Percentiles rank a stretch among this genome's conserved stretches.
These are phyloP conservation scores for Phoma sp. DNA, from an alignment of 2,329 filamentous ascomycete genomes.

Conservation along the genomic window DNA sequence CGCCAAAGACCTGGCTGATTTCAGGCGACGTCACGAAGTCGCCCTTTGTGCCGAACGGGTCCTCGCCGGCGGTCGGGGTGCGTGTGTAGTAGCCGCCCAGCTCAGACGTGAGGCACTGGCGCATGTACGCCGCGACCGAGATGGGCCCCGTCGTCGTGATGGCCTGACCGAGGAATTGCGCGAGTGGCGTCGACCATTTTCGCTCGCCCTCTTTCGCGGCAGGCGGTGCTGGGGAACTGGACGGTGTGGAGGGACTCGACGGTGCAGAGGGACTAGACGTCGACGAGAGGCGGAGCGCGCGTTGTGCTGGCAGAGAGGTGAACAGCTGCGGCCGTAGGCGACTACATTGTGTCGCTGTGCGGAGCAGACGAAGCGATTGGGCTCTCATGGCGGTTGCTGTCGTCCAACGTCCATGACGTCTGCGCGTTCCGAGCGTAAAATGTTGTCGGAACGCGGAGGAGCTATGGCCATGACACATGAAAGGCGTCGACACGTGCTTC, in stretches of 20 bases:
- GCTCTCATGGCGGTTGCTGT: conserved; percentile 39
- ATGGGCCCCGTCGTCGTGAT: conserved; percentile 90
- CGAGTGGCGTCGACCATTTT: conserved; percentile 90
- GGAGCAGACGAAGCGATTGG: conserved; percentile 34
- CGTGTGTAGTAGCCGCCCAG: conserved; percentile 93
- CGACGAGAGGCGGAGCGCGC: conserved; percentile 48
- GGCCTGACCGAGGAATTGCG: conserved; percentile 83
- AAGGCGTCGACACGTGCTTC: conserved; percentile 14
- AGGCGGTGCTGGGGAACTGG: conserved; percentile 21
- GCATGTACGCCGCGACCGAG: conserved; percentile 94
- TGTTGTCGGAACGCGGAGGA: conserved; percentile 39
- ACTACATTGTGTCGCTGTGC: conserved; percentile 29
- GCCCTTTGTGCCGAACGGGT: conserved; percentile 90
- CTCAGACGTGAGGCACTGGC: conserved; percentile 93
- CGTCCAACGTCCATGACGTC: conserved; percentile 44
- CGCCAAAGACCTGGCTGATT: conserved; percentile 96
- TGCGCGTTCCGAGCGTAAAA: conserved; percentile 29
- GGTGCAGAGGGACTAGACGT: conserved; percentile 14
- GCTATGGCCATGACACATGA: conserved; percentile 40
- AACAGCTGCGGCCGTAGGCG: conserved; percentile 15
- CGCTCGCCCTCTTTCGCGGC: conserved; percentile 42
- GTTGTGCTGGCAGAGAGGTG: conserved; percentile 14
- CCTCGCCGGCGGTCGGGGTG: conserved; percentile 68
- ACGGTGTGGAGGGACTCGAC: conserved; percentile 8
- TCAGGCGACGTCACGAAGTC: conserved; percentile 98